Percentiles rank a stretch among this genome's conserved stretches.
Evolutionary conservation across 345 rosid genomes (phyloP).

Genomic region (Brassica rapa): DNA sequence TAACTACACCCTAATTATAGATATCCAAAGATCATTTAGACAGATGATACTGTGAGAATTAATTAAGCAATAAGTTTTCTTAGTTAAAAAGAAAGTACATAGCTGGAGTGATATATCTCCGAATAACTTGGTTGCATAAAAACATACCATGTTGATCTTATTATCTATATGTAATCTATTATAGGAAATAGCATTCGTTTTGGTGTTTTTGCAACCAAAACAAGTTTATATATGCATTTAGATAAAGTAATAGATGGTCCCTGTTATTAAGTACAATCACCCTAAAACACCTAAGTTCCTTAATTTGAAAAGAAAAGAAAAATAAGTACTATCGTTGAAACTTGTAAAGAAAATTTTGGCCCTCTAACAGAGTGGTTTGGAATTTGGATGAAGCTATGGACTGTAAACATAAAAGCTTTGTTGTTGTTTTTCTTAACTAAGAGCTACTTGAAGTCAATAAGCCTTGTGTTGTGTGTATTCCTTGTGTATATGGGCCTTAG

Average conservation of each 20-base stretch:
- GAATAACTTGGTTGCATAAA: background rate
- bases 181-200: background rate
- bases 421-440: background rate
- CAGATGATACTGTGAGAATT: background rate
- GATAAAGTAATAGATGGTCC: background rate
- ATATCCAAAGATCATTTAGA: background rate
- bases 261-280: background rate
- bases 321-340: too few species aligned
- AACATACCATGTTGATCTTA: background rate
- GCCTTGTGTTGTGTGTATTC: background rate
- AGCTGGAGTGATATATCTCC: background rate
- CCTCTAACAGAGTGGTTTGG: background rate
- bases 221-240: background rate
- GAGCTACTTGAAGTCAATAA: background rate
- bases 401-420: background rate
- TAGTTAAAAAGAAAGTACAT: background rate
- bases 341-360: background rate
- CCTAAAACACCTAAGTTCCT: background rate
- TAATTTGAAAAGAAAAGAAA: background rate
- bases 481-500: constrained; percentile 12
- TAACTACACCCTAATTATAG: background rate
- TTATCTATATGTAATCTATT: background rate
- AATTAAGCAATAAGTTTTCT: background rate
- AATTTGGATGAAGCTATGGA: background rate
- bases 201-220: background rate